Evolutionary conservation across 176 grass and related monocot species (phyloP).

Genomic region (Bothriochloa decipiens): DNA sequence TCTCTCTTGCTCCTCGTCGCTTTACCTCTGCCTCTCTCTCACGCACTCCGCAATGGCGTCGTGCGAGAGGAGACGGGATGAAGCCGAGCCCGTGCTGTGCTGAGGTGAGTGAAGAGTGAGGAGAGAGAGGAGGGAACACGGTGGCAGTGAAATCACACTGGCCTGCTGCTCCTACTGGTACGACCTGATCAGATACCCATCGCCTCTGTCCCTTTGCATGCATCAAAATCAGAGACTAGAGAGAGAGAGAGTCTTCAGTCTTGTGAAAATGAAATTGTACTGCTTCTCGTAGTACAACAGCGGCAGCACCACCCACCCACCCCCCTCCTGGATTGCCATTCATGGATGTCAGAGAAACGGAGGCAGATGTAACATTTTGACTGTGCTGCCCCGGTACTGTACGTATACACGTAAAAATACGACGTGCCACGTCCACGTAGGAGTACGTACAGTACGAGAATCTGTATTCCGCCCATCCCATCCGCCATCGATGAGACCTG

Average conservation of each 20-base stretch:
- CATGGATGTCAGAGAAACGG: slow-evolving; percentile 63
- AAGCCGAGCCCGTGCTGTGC: not conserved
- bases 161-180: slow-evolving; percentile 34
- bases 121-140: slow-evolving; percentile 11
- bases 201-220: slow-evolving; percentile 52
- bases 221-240: slow-evolving; percentile 85
- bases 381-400: not conserved
- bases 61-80: slow-evolving; percentile 17
- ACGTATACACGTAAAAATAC: slow-evolving; percentile 30
- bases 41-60: slow-evolving; percentile 30
- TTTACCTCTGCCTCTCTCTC: not conserved
- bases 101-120: not conserved
- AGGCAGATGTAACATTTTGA: slow-evolving; percentile 33
- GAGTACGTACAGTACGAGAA: not conserved
- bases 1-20: not conserved
- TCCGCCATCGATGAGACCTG: not conserved
- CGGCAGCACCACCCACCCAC: not conserved
- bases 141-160: slow-evolving; percentile 60
- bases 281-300: not conserved
- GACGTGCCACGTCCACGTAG: slow-evolving; percentile 8
- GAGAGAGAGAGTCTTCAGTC: not conserved
- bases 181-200: slow-evolving; percentile 25
- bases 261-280: slow-evolving; percentile 45
- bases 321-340: slow-evolving; percentile 51
- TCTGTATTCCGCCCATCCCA: too few relatives aligned